A percentile compares a stretch with the other conserved stretches of the same genome.
Conservation (phyloP, 2,329 filamentous ascomycete species). For the Septoria petroselini region DNA sequence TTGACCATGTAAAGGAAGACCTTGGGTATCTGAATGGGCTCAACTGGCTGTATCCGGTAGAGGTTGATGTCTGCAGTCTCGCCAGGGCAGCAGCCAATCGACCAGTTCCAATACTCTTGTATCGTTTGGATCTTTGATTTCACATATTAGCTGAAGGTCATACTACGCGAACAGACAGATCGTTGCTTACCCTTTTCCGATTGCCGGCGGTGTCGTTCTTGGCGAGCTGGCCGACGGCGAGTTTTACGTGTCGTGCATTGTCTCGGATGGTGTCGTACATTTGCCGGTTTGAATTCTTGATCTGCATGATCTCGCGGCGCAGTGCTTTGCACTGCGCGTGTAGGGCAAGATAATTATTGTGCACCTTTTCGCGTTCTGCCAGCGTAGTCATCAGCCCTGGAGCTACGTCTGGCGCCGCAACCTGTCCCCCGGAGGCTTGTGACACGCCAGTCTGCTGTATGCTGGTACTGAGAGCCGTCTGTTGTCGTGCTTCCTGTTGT, state of each 20-base stretch:
- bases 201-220: conserved; percentile 13
- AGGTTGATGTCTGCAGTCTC: conserved; percentile 14
- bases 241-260: conserved; percentile 61
- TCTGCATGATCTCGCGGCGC: conserved; percentile 52
- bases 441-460: neutral
- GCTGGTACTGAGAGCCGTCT: conserved; percentile 3
- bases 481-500: conserved; percentile 1
- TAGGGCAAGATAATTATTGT: conserved; percentile 19
- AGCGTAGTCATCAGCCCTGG: conserved; percentile 10
- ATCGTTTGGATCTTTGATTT: conserved; percentile 8
- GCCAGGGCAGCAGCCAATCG: conserved; percentile 4
- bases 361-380: conserved; percentile 13
- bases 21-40: conserved; percentile 8
- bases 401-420: neutral
- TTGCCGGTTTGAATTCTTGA: conserved; percentile 43
- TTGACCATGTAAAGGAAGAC: conserved; percentile 62
- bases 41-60: conserved; percentile 11
- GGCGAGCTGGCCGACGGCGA: conserved; percentile 44
- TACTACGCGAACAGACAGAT: neutral
- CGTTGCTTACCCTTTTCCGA: conserved; percentile 13
- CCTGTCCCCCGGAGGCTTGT: neutral
- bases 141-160: neutral
- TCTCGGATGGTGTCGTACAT: conserved; percentile 45
- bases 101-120: conserved; percentile 16
- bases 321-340: conserved; percentile 58